Evolutionary conservation across 2,329 filamentous ascomycete genomes (phyloP), one percentile per base, ranked within the genome.

Genomic region (Diplodia intermedia): DNA sequence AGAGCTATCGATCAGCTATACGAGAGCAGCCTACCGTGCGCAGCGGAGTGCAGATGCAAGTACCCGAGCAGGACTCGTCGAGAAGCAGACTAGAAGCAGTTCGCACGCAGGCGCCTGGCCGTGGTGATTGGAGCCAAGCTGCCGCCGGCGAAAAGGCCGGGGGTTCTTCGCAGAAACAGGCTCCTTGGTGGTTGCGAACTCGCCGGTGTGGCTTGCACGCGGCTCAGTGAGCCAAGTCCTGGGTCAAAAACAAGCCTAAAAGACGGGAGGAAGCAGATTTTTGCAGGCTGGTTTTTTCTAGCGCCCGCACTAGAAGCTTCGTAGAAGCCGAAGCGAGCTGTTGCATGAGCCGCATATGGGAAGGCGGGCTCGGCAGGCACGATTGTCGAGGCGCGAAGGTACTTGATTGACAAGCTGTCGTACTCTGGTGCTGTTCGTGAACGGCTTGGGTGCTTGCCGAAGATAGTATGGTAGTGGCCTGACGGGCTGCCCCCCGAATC

Each of bases 91-190:
- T 62, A 62, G 57, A 62, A 62, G 18, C 8, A 7, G 14, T 11
- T 29, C 29, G 40, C 56, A 47, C n/a, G 57, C 26, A 26, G 8
- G 8, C 36, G 36, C 36, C 36, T 20, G 40, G 40, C 29, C 57
- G 40, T 62, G 40, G 57, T 62, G 57, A 43, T 62, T 20, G 57
- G 57, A 38, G 55, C 55, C 23, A 47, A 60, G 55, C 11, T 38
- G 26, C 18, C 23, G 57, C 47, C 57, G 57, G 57, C 40, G 57
- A 62, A 50, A 62, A 62, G 33, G 57, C n/a, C 57, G 57, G 57
- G 23, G 40, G 23, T 31, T 62, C 40, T 49, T 62, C 57, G 57
- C 57, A 62, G 26, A 62, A 62, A 62, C 26, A 33, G 8, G 18
- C 3, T 62, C 57, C 40, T 47, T 62, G 57, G 57, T 50, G 56